Conservation (phyloP, 345 rosid species). For the Arabidopsis suecica region DNA sequence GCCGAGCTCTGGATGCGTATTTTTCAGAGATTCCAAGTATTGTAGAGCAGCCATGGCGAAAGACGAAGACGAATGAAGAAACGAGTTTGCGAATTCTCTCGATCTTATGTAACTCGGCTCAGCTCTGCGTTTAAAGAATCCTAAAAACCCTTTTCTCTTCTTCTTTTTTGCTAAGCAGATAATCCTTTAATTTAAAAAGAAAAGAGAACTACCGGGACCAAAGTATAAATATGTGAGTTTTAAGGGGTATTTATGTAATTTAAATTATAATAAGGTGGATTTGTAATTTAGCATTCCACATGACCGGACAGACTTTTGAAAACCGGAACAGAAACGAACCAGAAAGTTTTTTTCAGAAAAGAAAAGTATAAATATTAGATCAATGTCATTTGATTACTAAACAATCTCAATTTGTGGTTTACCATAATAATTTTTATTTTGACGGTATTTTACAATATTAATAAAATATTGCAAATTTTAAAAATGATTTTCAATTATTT, state of each 20-base stretch:
- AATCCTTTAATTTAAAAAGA: neutral
- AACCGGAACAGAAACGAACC: too few species aligned
- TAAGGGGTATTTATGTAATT: neutral
- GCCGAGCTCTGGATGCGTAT: conserved; percentile 76
- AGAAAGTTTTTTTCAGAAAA: too few species aligned
- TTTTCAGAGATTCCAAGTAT: conserved; percentile 76
- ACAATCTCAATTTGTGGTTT: too few species aligned
- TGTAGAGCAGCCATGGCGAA: conserved; percentile 87
- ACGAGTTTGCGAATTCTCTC: conserved; percentile 10
- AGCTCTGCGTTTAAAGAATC: conserved; percentile 11
- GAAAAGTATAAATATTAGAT: too few species aligned
- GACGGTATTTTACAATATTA: too few species aligned
- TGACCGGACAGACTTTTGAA: too few species aligned
- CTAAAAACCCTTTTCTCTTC: conserved; percentile 27
- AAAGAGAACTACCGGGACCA: conserved; percentile 26
- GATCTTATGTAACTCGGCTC: conserved; percentile 12
- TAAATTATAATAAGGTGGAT: too few species aligned
- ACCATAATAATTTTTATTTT: too few species aligned
- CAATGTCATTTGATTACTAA: too few species aligned
- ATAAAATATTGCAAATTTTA: too few species aligned
- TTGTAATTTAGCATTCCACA: too few species aligned
- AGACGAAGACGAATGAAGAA: conserved; percentile 22
- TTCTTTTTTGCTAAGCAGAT: conserved; percentile 7
- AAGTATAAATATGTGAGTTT: neutral
- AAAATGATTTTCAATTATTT: too few species aligned